Evolutionary conservation across 1,284 basidiomycete genomes (phyloP), one percentile per base, ranked within the genome.

Genomic region (Cutaneotrichosporon spelunceum): DNA sequence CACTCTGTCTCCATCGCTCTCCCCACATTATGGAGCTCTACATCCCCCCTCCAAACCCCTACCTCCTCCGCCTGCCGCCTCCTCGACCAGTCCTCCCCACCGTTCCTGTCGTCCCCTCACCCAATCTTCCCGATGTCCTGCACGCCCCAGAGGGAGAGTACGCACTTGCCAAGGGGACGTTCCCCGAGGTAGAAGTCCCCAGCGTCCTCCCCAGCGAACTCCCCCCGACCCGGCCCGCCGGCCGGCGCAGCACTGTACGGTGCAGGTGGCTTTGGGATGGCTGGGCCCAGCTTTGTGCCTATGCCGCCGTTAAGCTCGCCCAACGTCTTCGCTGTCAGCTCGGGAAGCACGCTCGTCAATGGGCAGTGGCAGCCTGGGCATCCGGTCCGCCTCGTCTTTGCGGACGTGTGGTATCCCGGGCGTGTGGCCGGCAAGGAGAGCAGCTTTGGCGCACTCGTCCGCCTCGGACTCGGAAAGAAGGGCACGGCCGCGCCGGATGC

Each of bases 121-220:
- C 70, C 34, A 65, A 71, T 4, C 67, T 78, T 21, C 76, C 74
- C 19, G 68, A 70, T 16, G 62, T 61, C 14, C 65, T 78, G 54
- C 64, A 72, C 53, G 74, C 76, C 4, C 77, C 77, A 6, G 77
- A 78, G 59, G 77, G 77, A 9, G 57, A 68, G 9, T 78, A 78
- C 62, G 68, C 62, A 10, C 65, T 69, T 8, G 68, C 67, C 26
- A 59, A 66, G 44, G 59, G 59, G 19, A 57, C 71, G 24, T 77
- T 78, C 59, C 71, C 73, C n/a, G 64, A 68, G 26, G 70, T 75
- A 53, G 76, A 75, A 30, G 66, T 63, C 13, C 70, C 74, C 7
- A 66, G 67, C 9, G 65, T 72, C 8, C 71, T 72, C 45, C 68
- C 52, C 47, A 63, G 39, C 60, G 71, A 56, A 23, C 16, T 56